phyloP scores from a whole-genome alignment of 495 filamentous ascomycete genomes.

The Podospora conica region DNA sequence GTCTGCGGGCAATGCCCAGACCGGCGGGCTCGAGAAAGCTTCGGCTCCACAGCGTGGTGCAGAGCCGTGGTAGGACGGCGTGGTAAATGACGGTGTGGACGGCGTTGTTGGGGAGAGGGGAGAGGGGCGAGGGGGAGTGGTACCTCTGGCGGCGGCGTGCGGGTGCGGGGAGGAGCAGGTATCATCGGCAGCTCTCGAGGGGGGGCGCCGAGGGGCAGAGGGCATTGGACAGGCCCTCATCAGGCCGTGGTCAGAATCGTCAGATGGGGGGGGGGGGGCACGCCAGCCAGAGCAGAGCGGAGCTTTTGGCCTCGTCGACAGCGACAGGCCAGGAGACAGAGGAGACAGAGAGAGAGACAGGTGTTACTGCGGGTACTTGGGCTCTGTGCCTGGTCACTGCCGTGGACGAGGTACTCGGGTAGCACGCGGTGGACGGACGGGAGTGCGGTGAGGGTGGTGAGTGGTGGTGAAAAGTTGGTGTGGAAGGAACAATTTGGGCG shows the following conservation, averaged over 20 bases:
- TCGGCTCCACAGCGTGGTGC: constrained; percentile 10
- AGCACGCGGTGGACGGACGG: constrained; percentile 12
- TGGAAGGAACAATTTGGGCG: background rate
- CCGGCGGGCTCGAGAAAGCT: constrained; percentile 3
- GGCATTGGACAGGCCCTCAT: no score
- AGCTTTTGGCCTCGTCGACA: background rate
- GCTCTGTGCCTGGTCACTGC: constrained; percentile 2
- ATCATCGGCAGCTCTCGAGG: background rate
- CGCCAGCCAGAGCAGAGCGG: background rate
- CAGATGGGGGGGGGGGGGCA: constrained; percentile 8
- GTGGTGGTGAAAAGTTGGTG: background rate
- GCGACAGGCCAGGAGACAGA: no score
- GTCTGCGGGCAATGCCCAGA: constrained; percentile 17
- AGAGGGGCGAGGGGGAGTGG: background rate
- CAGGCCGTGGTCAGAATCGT: no score
- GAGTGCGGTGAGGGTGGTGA: constrained; percentile 14
- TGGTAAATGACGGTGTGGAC: constrained; percentile 15
- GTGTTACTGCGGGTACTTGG: constrained; percentile 29
- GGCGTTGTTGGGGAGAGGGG: background rate
- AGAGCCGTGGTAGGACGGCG: constrained; percentile 17
- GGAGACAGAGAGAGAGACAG: no score
- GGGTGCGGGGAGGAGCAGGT: constrained; percentile 9
- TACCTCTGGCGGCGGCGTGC: constrained; percentile 6
- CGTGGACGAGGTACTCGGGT: constrained; percentile 16
- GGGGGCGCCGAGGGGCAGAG: no score